Evolutionary conservation across 768 basidiomycete genomes (phyloP).

Genomic region (Tylopilus intermedius): DNA sequence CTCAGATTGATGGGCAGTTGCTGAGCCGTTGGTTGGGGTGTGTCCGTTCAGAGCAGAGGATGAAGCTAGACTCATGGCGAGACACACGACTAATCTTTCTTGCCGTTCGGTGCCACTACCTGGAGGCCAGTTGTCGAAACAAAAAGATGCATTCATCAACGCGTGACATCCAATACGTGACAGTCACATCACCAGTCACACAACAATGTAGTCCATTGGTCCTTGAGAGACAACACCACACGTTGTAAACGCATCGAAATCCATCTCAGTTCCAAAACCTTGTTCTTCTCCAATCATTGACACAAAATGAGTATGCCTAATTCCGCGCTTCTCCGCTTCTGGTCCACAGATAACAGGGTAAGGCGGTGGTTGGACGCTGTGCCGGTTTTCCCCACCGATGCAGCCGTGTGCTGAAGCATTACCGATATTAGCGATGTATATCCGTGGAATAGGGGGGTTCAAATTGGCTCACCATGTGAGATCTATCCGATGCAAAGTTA

Average conservation of each 20-base stretch:
- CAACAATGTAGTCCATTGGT: too few species aligned
- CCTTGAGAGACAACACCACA: constrained; percentile 21
- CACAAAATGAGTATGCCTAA: constrained; percentile 47
- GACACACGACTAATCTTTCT: constrained; percentile 1
- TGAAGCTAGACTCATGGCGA: constrained; percentile 24
- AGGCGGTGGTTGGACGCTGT: constrained; percentile 43
- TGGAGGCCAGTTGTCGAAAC: neutral
- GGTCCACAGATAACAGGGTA: constrained; percentile 49
- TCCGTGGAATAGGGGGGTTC: constrained; percentile 11
- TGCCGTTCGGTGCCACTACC: constrained; percentile 2
- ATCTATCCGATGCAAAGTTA: constrained; percentile 68
- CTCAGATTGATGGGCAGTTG: constrained; percentile 34
- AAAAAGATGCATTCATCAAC: constrained; percentile 21
- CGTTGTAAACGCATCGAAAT: constrained; percentile 19
- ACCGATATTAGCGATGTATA: neutral
- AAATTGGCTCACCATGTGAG: constrained; percentile 57
- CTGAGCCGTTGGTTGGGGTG: constrained; percentile 46
- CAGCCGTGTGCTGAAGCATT: constrained; percentile 6
- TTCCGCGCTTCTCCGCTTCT: constrained; percentile 33
- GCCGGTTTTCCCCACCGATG: constrained; percentile 22
- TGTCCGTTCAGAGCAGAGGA: constrained; percentile 47
- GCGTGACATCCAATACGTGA: constrained; percentile 17
- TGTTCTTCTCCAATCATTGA: constrained; percentile 36
- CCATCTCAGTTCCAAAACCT: constrained; percentile 41
- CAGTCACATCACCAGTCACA: constrained; percentile 17